Evolutionary conservation across 352 stramenopile genomes (phyloP), one percentile per base, ranked within the genome.

Genomic region (Blastocystis sp.): DNA sequence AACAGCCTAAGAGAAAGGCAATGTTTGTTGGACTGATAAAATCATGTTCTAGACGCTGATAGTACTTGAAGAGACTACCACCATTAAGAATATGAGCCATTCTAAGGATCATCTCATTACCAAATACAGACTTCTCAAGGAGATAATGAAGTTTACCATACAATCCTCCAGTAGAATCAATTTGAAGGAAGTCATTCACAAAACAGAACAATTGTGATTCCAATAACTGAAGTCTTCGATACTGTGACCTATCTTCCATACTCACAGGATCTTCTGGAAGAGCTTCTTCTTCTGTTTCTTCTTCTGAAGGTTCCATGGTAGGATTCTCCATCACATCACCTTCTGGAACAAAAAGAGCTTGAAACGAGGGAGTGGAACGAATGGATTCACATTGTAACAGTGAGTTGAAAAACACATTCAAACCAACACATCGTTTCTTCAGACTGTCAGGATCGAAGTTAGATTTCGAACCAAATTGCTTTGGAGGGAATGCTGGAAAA

Each of bases 381-480:
- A 65, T 56, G 16, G 19, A 14, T 16, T 19, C 27, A 27, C 32
- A 29, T 2, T 46, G 49, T 29, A 83, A 39, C 3, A 65, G 3
- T 1, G 71, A 21, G n/a, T 49, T 32, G 12, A 83, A 83, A n/a
- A 65, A 83, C 16, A 14, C 4, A 3, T 52, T 32, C 21, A 83
- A 56, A 29, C 24, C 35, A 43, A 83, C 51, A 46, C 71, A 83
- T 1, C 71, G 71, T 3, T 32, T 21, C 21, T 56, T 32, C 11
- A 83, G 71, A 43, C 51, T 67, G 21, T 52, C 11, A 24, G 71
- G 71, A 27, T 83, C 71, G n/a, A 29, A 83, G 71, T 83, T 83
- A n/a, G 14, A 52, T 14, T 27, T 12, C 1, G 24, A 29, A 21
- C 71, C 71, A 43, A 83, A 83, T 21, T 63, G 46, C 21, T 83